phyloP scores from a whole-genome alignment of 2,329 filamentous ascomycete genomes.

The Fusarium udum region DNA sequence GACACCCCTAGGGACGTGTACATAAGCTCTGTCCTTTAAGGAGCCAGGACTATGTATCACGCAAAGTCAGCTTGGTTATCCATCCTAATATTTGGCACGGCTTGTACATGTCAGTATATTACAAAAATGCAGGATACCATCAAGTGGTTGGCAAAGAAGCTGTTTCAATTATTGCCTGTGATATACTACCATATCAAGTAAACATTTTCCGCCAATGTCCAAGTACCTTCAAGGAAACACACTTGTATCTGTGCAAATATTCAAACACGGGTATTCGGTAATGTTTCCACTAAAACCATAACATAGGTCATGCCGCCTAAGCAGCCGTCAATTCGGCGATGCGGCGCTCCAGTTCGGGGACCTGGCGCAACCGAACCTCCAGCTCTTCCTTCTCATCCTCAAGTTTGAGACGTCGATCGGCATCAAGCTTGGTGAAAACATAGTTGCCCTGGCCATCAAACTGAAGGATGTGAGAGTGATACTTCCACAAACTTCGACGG shows the following conservation, averaged over 20 bases:
- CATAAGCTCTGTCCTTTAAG: neutral
- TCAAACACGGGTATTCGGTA: conserved; percentile 5
- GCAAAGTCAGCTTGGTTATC: neutral
- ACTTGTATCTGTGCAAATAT: neutral
- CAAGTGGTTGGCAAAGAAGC: neutral
- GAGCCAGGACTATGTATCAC: neutral
- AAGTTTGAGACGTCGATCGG: conserved; percentile 81
- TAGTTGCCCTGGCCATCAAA: conserved; percentile 95
- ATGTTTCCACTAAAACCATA: neutral
- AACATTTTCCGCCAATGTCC: neutral
- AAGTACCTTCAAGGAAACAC: neutral
- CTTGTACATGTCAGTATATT: neutral
- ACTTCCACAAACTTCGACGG: conserved; percentile 91
- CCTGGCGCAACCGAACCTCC: conserved; percentile 82
- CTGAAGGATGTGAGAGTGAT: conserved; percentile 92
- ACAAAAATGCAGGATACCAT: neutral
- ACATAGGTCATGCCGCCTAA: neutral
- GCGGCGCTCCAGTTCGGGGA: conserved; percentile 87
- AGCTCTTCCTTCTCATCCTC: conserved; percentile 98
- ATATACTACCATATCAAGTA: neutral
- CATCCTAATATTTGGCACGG: neutral
- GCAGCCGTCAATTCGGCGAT: conserved; percentile 76
- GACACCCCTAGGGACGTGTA: neutral
- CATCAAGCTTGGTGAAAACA: conserved; percentile 89
- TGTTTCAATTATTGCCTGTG: neutral